Conservation (phyloP, 2,329 filamentous ascomycete genomes). For the Fulvia fulva region DNA sequence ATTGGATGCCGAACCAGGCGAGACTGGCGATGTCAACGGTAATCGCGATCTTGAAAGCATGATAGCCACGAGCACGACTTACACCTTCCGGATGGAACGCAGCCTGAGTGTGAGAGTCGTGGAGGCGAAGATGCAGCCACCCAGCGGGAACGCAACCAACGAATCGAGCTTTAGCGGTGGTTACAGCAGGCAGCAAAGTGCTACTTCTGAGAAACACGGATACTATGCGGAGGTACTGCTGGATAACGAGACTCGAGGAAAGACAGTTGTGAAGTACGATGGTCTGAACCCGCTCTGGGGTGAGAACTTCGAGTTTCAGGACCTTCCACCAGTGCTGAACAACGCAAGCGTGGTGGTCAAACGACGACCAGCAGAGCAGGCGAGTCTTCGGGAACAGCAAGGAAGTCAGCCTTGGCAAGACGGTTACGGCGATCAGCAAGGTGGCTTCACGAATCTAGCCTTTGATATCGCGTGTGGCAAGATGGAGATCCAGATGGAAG, state of each 20-base stretch:
- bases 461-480: conserved; percentile 58
- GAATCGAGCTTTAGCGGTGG: conserved; percentile 26
- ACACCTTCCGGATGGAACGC: conserved; percentile 66
- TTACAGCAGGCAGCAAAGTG: conserved; percentile 13
- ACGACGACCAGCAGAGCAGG: conserved; percentile 44
- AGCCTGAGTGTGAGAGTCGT: conserved; percentile 57
- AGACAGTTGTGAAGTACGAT: conserved; percentile 63
- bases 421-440: conserved; percentile 34
- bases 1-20: conserved; percentile 20
- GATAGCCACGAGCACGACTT: conserved; percentile 40
- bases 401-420: conserved; percentile 34
- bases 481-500: conserved; percentile 78
- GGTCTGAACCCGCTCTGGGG: conserved; percentile 77
- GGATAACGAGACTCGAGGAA: conserved; percentile 72
- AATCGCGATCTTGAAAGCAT: conserved; percentile 24
- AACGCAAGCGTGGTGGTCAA: conserved; percentile 70
- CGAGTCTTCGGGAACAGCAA: conserved; percentile 34
- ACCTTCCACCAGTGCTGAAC: conserved; percentile 66
- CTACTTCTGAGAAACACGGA: conserved; percentile 49
- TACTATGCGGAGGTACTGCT: conserved; percentile 76
- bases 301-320: conserved; percentile 72
- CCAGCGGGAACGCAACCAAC: conserved; percentile 21
- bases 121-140: conserved; percentile 54
- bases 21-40: conserved; percentile 14
- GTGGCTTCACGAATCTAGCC: conserved; percentile 44